phyloP scores from a whole-genome alignment of 2,329 filamentous ascomycete species.

The Cladophialophora immunda region DNA sequence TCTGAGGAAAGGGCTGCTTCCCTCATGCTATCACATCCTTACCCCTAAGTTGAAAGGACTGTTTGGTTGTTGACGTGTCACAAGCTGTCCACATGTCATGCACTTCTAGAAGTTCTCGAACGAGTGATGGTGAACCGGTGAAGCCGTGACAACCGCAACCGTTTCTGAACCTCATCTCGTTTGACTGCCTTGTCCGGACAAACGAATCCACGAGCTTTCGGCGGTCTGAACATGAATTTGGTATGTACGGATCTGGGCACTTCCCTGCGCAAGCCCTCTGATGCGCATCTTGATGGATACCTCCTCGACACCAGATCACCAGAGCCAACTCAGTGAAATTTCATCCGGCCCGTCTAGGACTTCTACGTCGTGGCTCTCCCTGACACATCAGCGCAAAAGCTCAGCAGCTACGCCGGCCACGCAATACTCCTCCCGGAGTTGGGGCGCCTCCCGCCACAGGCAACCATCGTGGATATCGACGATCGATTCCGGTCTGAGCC shows the following conservation, averaged over 20 bases:
- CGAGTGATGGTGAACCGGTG: slow-evolving; percentile 55
- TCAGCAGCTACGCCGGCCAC: slow-evolving; percentile 11
- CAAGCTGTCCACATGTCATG: slow-evolving; percentile 2
- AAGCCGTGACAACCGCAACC: slow-evolving; percentile 18
- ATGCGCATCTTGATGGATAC: slow-evolving; percentile 7
- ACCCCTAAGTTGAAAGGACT: too few species aligned
- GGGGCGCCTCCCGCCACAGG: not conserved
- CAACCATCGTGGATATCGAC: not conserved
- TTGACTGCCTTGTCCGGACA: not conserved
- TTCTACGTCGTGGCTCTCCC: slow-evolving; percentile 10
- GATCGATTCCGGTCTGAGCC: not conserved
- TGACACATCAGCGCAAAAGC: not conserved
- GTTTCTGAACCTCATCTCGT: slow-evolving; percentile 10
- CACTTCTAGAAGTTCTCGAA: slow-evolving; percentile 17
- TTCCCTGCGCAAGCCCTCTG: not conserved
- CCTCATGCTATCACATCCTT: not conserved
- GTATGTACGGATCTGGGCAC: not conserved
- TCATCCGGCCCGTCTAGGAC: slow-evolving; percentile 6
- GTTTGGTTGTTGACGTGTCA: not conserved
- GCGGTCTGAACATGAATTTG: not conserved
- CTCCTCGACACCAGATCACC: not conserved
- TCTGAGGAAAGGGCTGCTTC: not conserved
- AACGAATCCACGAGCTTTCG: not conserved
- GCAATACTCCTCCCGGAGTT: slow-evolving; percentile 1
- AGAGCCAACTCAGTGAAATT: slow-evolving; percentile 14